Evolutionary conservation across 129 eudicot species (phyloP).

Genomic region (Tagetes patula): DNA sequence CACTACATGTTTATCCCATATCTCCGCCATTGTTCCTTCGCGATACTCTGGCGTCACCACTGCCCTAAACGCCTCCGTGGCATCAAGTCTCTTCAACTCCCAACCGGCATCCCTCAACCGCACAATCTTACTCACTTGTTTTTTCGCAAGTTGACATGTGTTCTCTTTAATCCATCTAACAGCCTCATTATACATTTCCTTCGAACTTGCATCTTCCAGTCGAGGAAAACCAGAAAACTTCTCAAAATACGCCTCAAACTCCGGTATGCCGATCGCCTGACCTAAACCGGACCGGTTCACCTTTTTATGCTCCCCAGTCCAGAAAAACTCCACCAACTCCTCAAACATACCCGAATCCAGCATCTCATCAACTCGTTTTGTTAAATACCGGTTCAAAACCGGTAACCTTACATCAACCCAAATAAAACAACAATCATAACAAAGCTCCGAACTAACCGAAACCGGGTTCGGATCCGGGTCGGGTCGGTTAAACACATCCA

Average conservation of each 20-base stretch:
- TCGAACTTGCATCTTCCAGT: background rate
- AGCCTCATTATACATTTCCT: slow-evolving; percentile 51
- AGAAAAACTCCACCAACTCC: slow-evolving; percentile 50
- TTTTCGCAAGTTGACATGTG: slow-evolving; percentile 75
- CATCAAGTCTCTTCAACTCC: slow-evolving; percentile 65
- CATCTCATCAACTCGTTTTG: slow-evolving; percentile 79
- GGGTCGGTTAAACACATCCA: slow-evolving; percentile 42
- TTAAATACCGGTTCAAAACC: slow-evolving; percentile 53
- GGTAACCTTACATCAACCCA: slow-evolving; percentile 61
- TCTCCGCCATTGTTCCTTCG: slow-evolving; percentile 29
- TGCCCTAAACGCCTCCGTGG: slow-evolving; percentile 69
- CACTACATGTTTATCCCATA: slow-evolving; percentile 77
- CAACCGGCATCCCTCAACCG: slow-evolving; percentile 78
- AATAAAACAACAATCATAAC: slow-evolving; percentile 66
- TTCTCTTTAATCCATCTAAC: slow-evolving; percentile 69
- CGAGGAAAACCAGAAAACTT: background rate
- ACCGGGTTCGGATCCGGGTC: slow-evolving; percentile 38
- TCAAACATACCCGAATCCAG: slow-evolving; percentile 74
- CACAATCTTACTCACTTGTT: slow-evolving; percentile 68
- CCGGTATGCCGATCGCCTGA: slow-evolving; percentile 74
- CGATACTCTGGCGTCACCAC: slow-evolving; percentile 41
- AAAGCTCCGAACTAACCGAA: slow-evolving; percentile 36
- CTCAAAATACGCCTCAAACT: slow-evolving; percentile 48
- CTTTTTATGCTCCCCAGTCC: slow-evolving; percentile 22
- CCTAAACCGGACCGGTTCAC: slow-evolving; percentile 45